phyloP scores from a whole-genome alignment of 106 monocot genomes.

The Posidonia australis region DNA sequence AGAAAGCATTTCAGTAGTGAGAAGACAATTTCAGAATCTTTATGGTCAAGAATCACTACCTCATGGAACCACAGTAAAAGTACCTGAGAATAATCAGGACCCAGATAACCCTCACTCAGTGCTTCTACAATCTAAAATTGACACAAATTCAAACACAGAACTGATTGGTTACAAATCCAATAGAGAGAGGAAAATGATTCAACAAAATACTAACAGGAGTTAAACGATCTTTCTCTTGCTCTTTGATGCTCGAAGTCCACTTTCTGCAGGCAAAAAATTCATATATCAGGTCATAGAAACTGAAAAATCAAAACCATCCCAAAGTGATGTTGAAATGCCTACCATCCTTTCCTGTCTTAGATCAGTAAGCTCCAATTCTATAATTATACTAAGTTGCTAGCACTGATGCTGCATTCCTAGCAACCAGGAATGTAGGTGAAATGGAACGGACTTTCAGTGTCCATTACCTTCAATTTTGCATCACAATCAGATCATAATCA shows the following conservation, averaged over 20 bases:
- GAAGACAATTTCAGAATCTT: not conserved
- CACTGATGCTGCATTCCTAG: no score
- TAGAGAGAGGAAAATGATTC: not conserved
- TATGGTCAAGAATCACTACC: not conserved
- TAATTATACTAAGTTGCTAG: no score
- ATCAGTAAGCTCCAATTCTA: no score
- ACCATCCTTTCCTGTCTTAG: no score
- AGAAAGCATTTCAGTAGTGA: conserved; percentile 2
- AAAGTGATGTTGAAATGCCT: no score
- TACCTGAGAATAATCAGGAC: conserved; percentile 98
- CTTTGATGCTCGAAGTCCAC: conserved; percentile 64
- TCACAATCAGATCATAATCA: no score
- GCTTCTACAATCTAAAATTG: conserved; percentile 75
- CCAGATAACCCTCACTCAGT: conserved; percentile 64
- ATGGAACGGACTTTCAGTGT: no score
- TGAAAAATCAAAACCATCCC: no score
- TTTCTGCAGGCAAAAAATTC: conserved; percentile 34
- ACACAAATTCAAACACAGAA: not conserved
- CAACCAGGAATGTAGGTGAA: no score
- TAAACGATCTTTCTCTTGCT: conserved; percentile 77
- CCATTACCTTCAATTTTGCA: no score
- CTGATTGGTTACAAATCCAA: not conserved
- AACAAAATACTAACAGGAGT: conserved; percentile 62
- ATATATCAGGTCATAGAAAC: not conserved
- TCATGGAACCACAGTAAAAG: not conserved